Evolutionary conservation across 768 basidiomycete genomes (phyloP).

Genomic region (Tylopilus subfusipes): DNA sequence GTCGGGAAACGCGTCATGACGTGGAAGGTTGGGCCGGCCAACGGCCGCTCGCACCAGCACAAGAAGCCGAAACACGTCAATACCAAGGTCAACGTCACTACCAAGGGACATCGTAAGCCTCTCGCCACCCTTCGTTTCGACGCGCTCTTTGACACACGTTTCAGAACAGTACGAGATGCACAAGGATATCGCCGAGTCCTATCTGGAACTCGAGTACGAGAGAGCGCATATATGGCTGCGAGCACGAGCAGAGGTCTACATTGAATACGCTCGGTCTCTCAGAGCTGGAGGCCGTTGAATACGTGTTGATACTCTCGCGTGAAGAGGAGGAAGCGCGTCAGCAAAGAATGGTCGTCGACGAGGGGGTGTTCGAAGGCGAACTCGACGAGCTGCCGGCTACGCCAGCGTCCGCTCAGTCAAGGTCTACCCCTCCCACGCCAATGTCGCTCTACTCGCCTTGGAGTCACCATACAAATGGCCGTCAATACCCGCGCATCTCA

Average conservation of each 20-base stretch:
- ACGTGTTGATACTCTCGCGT: constrained; percentile 79
- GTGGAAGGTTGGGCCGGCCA: constrained; percentile 59
- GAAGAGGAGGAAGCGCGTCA: constrained; percentile 52
- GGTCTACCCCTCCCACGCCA: constrained; percentile 6
- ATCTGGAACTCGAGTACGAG: constrained; percentile 50
- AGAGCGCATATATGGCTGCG: constrained; percentile 41
- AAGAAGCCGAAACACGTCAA: constrained; percentile 35
- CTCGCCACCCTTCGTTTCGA: neutral
- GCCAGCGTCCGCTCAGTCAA: constrained; percentile 17
- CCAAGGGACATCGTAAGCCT: constrained; percentile 48
- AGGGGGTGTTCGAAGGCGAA: constrained; percentile 57
- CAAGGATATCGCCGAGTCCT: constrained; percentile 60
- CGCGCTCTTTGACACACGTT: neutral
- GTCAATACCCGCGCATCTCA: constrained; percentile 28
- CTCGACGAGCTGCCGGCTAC: constrained; percentile 23
- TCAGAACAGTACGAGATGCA: constrained; percentile 64
- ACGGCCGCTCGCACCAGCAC: constrained; percentile 24
- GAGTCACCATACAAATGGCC: constrained; percentile 19
- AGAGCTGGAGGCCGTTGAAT: constrained; percentile 74
- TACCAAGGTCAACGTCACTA: constrained; percentile 26
- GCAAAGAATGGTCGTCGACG: constrained; percentile 32
- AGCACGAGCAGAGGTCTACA: constrained; percentile 54
- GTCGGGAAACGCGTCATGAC: constrained; percentile 62
- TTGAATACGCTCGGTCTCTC: constrained; percentile 65
- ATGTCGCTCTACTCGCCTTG: constrained; percentile 18